Conservation (phyloP, 352 stramenopile genomes). For the Elongisporangium undulatum region DNA sequence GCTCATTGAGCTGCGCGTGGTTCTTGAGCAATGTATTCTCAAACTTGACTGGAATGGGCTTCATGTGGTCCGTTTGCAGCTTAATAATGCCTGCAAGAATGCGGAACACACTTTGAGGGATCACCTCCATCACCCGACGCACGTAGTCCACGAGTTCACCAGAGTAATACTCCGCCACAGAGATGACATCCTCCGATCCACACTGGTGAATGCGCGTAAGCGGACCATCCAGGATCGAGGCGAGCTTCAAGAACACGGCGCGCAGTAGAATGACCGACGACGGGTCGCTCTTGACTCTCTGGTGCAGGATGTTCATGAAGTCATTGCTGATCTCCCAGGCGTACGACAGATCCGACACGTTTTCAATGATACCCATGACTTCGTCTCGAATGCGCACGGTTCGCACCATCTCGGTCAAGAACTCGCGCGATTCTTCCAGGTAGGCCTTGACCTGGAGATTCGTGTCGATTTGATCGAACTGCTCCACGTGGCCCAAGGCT, state of each 20-base stretch:
- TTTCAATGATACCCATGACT: conserved; percentile 91
- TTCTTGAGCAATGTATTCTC: conserved; percentile 92
- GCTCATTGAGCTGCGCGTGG: conserved; percentile 89
- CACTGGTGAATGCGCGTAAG: conserved; percentile 92
- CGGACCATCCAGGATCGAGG: conserved; percentile 92
- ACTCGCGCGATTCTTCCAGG: conserved; percentile 87
- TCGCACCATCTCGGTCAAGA: conserved; percentile 94
- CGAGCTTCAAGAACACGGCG: conserved; percentile 94
- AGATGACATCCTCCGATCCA: conserved; percentile 89
- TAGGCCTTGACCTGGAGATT: conserved; percentile 95
- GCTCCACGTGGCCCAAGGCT: conserved; percentile 92
- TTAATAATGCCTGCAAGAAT: conserved; percentile 92
- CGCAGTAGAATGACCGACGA: conserved; percentile 91
- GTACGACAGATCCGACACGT: conserved; percentile 94
- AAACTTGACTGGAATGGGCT: conserved; percentile 89
- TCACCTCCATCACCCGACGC: conserved; percentile 92
- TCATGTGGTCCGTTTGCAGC: conserved; percentile 90
- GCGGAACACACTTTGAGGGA: conserved; percentile 93
- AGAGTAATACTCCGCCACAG: conserved; percentile 93
- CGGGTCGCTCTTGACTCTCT: conserved; percentile 90
- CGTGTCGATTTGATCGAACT: conserved; percentile 95
- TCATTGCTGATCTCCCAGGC: conserved; percentile 94
- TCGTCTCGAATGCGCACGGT: conserved; percentile 91
- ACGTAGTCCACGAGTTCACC: conserved; percentile 93
- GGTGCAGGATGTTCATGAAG: conserved; percentile 93